Base-by-base conservation (phyloP, 2,329 filamentous ascomycete species). In the Diplodia scrobiculata region DNA sequence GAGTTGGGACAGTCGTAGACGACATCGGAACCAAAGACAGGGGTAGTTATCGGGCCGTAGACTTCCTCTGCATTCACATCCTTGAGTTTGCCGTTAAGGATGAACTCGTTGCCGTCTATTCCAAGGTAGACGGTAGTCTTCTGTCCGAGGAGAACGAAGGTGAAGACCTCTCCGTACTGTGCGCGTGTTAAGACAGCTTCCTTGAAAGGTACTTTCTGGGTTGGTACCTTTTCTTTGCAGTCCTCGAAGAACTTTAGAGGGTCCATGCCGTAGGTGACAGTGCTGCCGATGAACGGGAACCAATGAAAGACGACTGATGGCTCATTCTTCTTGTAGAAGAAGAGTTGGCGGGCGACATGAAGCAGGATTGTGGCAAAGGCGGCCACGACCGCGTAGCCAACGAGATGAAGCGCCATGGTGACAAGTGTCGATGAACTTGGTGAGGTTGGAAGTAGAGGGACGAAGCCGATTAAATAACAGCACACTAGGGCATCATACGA, bases 281-380 rank as follows among this genome's bases (percentile, higher is more conserved):
- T 80, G 67, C 73, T 82, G 14, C 80, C 80, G 53, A 82, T 53
- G 19, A 80, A 73, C 1, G 91, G 91, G 73, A 94, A 84, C 86
- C 86, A 91, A 78, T 92, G 89, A 78, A 93, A 94, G 68, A 94
- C 90, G 67, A 93, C 72, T 0, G 91, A 91, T 14, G 75, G 76
- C 27, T 69, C 67, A 54, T 91, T 87, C 58, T 87, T 84, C 71
- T 90, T 91, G 79, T 85, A 88, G 80, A 91, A 87, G 67, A 93
- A 79, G 45, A 91, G 69, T 78, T 94, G 91, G 66, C 81, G 82
- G 69, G 88, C 72, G 70, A 94, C 86, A 76, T 95, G 55, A 11
- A 62, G 38, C 5, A 34, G 21, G 21, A 67, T 19, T 5, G 54
- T 25, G 32, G 48, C 48, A 25, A 67, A 1, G 7, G 60, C 17